Evolutionary conservation across 108 stramenopile genomes (phyloP).

Genomic region (Skeletonema marinoi): DNA sequence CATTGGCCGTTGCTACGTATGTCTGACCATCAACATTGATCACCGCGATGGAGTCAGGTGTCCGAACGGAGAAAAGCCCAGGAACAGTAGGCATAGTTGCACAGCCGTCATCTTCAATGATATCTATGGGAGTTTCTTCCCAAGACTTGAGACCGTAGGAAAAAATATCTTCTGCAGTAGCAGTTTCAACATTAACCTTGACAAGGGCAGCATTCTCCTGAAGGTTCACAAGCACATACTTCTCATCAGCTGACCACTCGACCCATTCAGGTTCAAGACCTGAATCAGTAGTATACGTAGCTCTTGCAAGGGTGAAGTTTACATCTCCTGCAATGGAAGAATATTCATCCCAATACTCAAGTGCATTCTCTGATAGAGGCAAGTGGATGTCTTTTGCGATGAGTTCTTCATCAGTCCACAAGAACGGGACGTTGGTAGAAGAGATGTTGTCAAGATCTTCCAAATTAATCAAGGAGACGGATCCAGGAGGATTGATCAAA

Average conservation of each 20-base stretch:
- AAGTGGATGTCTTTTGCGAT: conserved; percentile 38
- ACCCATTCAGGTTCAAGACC: conserved; percentile 54
- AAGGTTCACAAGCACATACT: conserved; percentile 49
- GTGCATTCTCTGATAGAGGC: conserved; percentile 44
- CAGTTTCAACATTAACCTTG: conserved; percentile 36
- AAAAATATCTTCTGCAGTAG: conserved; percentile 39
- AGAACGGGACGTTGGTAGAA: conserved; percentile 20
- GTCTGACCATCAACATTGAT: conserved; percentile 39
- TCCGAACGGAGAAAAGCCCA: conserved; percentile 25
- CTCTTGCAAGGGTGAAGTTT: conserved; percentile 24
- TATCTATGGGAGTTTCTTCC: conserved; percentile 44
- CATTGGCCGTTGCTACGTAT: conserved; percentile 55
- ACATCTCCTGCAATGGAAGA: conserved; percentile 36
- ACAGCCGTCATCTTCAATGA: conserved; percentile 57
- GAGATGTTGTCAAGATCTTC: conserved; percentile 13
- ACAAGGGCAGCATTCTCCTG: conserved; percentile 62
- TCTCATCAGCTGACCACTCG: conserved; percentile 43
- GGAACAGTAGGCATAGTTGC: conserved; percentile 25
- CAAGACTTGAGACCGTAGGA: conserved; percentile 46
- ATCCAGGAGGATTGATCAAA: conserved; percentile 31
- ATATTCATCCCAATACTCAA: conserved; percentile 53
- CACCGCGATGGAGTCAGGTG: conserved; percentile 47
- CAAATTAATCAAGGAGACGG: conserved; percentile 12
- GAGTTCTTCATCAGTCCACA: conserved; percentile 48
- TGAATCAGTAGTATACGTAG: conserved; percentile 36